Evolutionary conservation across 306 rosid species (phyloP), one percentile per base, ranked within the genome.

Genomic region (Sophora flavescens): DNA sequence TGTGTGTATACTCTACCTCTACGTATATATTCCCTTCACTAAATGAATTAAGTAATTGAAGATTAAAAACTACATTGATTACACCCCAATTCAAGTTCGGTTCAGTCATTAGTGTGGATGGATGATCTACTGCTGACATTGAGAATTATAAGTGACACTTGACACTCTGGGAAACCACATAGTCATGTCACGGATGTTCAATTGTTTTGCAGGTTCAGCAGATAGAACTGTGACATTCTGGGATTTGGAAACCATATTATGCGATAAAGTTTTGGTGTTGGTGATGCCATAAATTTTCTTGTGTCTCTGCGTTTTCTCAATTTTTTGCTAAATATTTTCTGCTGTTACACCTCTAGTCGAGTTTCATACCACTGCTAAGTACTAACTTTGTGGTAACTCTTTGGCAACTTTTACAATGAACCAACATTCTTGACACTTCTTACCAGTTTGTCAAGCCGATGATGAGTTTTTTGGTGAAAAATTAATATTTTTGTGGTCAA

Each of bases 191-290:
- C 16, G 13, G 52, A 12, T 47, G 52, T 47, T 47, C 17, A 63
- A 63, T 68, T 15, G 39, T 78, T 72, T 84, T 78, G 66, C 96
- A 95, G 98, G 97, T 80, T 95, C 98, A 16, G 91, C 97, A 2
- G 99, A 95, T 84, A 84, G 80, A 89, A 95, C 97, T 61, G 99
- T 95, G 78, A 95, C 92, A 87, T 95, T 95, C 79, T 95, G 99
- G 96, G 99, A 92, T 87, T 87, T 95, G 88, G 99, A 95, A 90
- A 89, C 96, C 66, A 60, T 63, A 22, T 16, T 77, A 28, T 68
- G 64, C 56, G 42, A 22, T 22, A 22, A 22, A 22, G 22, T 22
- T 22, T 22, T 22, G 22, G 22, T 22, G 22, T 22, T 22, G 22
- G 0, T 22, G 22, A 22, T 22, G 22, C 22, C 22, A 64, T 58